phyloP scores from a whole-genome alignment of 2,329 filamentous ascomycete genomes.

The Samsoniella hepiali region DNA sequence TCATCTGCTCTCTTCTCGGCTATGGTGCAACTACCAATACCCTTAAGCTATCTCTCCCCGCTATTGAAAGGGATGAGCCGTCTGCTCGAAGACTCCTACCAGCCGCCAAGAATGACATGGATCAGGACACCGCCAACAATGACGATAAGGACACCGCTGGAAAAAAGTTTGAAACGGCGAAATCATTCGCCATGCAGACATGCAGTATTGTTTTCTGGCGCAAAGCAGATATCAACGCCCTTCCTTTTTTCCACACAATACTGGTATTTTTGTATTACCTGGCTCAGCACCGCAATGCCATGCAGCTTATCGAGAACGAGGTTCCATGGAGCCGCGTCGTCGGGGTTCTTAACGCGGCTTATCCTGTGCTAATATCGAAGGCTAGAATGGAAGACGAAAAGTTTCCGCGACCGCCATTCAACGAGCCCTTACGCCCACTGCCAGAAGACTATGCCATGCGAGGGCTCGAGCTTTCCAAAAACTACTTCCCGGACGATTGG shows the following conservation, averaged over 20 bases:
- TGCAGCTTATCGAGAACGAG: slow-evolving; percentile 40
- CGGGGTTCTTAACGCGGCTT: slow-evolving; percentile 37
- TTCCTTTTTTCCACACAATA: slow-evolving; percentile 61
- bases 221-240: slow-evolving; percentile 54
- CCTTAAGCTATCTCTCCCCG: slow-evolving; percentile 32
- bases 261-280: slow-evolving; percentile 57
- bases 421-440: slow-evolving; percentile 50
- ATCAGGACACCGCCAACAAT: too few relatives aligned
- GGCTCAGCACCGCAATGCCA: slow-evolving; percentile 39
- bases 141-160: slow-evolving; percentile 22
- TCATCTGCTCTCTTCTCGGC: slow-evolving; percentile 31
- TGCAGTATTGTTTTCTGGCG: slow-evolving; percentile 48
- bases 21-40: slow-evolving; percentile 42
- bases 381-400: slow-evolving; percentile 38
- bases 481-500: slow-evolving; percentile 55
- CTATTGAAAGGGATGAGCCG: slow-evolving; percentile 27
- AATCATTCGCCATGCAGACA: slow-evolving; percentile 41
- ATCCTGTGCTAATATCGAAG: slow-evolving; percentile 27
- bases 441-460: slow-evolving; percentile 68
- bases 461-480: slow-evolving; percentile 58
- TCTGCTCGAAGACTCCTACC: slow-evolving; percentile 16
- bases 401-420: slow-evolving; percentile 47
- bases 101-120: slow-evolving; percentile 26
- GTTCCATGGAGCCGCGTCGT: slow-evolving; percentile 51
- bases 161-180: slow-evolving; percentile 35